These are phyloP conservation scores for Xylariaceae sp. DNA, from an alignment of 2,329 filamentous ascomycete genomes.

Conservation along the genomic window DNA sequence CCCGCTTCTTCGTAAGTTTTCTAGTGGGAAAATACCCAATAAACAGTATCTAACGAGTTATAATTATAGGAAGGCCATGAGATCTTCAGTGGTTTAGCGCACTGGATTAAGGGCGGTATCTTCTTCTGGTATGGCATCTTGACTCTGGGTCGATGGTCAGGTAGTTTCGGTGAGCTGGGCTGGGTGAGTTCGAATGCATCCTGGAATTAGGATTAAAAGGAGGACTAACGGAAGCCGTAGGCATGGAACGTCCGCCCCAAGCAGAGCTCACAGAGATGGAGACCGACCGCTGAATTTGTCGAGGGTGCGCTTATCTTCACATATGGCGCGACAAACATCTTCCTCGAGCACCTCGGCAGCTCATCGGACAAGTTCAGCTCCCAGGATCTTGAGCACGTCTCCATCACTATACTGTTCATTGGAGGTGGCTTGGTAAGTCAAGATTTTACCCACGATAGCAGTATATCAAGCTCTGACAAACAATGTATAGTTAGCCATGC, in stretches of 20 bases:
- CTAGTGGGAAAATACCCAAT: not conserved
- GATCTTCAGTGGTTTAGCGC: constrained; percentile 85
- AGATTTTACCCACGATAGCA: too few species aligned
- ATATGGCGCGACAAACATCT: constrained; percentile 89
- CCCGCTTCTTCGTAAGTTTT: constrained; percentile 79
- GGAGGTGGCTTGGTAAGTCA: constrained; percentile 80
- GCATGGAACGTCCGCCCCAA: constrained; percentile 87
- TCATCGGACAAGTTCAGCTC: constrained; percentile 75
- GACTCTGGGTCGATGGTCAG: constrained; percentile 87
- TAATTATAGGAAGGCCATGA: constrained; percentile 63
- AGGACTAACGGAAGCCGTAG: constrained; percentile 38
- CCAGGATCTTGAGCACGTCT: constrained; percentile 87
- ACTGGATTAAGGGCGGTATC: constrained; percentile 92
- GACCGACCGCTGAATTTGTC: constrained; percentile 83
- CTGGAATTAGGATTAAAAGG: constrained; percentile 4
- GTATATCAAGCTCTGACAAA: constrained; percentile 6
- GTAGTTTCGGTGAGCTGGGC: constrained; percentile 86
- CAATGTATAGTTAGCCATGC: constrained; percentile 59
- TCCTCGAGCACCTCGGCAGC: constrained; percentile 83
- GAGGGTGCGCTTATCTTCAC: constrained; percentile 90
- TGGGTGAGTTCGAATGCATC: constrained; percentile 62
- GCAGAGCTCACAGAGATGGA: constrained; percentile 63
- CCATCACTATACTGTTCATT: constrained; percentile 92
- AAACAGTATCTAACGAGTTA: constrained; percentile 10
- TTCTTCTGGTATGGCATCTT: constrained; percentile 94